phyloP scores from a whole-genome alignment of 2,329 filamentous ascomycete genomes.

The Calonectria crousiana region DNA sequence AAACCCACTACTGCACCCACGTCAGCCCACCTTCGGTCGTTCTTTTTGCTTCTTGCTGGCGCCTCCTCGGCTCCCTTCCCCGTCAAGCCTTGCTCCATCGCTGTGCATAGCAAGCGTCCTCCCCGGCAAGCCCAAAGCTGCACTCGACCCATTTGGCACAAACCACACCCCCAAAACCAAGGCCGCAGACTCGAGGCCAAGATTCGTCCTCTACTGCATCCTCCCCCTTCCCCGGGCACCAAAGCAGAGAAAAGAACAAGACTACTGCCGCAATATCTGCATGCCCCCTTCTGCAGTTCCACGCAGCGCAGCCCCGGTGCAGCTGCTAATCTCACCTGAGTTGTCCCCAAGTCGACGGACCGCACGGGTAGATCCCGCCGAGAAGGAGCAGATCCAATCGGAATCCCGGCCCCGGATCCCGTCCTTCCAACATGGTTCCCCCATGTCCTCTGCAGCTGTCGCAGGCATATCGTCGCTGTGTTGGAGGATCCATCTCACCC shows the following conservation, averaged over 20 bases:
- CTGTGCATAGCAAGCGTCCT: constrained; percentile 17
- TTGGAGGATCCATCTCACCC: constrained; percentile 7
- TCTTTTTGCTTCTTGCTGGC: background rate
- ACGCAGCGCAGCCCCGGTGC: background rate
- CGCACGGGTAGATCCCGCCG: constrained; percentile 30
- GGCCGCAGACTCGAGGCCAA: constrained; percentile 9
- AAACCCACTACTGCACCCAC: background rate
- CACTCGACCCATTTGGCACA: constrained; percentile 5
- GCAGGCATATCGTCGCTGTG: constrained; percentile 6
- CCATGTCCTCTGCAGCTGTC: background rate
- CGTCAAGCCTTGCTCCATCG: constrained; percentile 13
- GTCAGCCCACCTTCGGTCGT: constrained; percentile 7
- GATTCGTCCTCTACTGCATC: background rate
- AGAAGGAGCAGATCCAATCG: constrained; percentile 25
- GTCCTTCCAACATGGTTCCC: constrained; percentile 5
- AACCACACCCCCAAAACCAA: constrained; percentile 10
- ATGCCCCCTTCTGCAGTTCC: background rate
- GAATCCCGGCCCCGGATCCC: constrained; percentile 12
- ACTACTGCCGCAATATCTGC: background rate
- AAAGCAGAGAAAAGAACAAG: background rate
- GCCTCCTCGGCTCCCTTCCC: constrained; percentile 14
- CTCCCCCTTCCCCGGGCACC: background rate
- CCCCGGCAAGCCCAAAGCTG: background rate
- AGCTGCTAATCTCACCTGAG: constrained; percentile 9
- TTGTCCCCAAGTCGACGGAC: constrained; percentile 18